phyloP scores from a whole-genome alignment of 768 basidiomycete species.

The Calocybe indica region DNA sequence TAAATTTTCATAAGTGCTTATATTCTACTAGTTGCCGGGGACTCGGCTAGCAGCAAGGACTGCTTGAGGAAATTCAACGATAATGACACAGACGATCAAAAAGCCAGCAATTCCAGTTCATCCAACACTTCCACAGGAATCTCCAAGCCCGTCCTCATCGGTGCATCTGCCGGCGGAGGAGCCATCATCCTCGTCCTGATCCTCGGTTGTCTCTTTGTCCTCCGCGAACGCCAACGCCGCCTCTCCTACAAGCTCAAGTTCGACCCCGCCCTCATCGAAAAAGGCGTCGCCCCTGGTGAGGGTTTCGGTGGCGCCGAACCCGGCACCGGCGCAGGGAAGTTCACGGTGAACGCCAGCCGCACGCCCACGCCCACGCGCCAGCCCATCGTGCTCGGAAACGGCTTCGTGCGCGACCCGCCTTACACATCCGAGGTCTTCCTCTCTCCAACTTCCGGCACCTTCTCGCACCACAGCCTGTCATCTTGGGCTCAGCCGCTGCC shows the following conservation, averaged over 20 bases:
- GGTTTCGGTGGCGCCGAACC: too few species aligned
- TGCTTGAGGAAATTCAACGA: slow-evolving; percentile 7
- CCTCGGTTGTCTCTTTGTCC: slow-evolving; percentile 36
- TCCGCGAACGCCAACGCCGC: slow-evolving; percentile 32
- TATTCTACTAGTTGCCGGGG: slow-evolving; percentile 22
- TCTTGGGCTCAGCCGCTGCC: slow-evolving; percentile 27
- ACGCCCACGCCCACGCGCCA: not conserved
- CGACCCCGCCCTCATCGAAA: slow-evolving; percentile 19
- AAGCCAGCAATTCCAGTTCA: not conserved
- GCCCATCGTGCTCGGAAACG: not conserved
- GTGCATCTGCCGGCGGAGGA: slow-evolving; percentile 34
- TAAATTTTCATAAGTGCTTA: not conserved
- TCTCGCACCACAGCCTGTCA: slow-evolving; percentile 19
- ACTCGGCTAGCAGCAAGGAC: slow-evolving; percentile 16
- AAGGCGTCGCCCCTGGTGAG: slow-evolving; percentile 3
- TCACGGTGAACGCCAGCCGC: not conserved
- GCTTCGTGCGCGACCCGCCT: slow-evolving; percentile 20
- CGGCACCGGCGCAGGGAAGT: not conserved
- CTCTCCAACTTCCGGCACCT: slow-evolving; percentile 18
- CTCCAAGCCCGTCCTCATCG: slow-evolving; percentile 39
- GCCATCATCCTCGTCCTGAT: slow-evolving; percentile 32
- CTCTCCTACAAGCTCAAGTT: slow-evolving; percentile 14
- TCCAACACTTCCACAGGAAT: slow-evolving; percentile 11
- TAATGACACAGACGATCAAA: not conserved
- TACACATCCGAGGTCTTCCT: slow-evolving; percentile 26